A percentile compares a stretch with the other conserved stretches of the same genome.
Conservation (phyloP, 495 filamentous ascomycete genomes). For the Bryoglossum gracile region DNA sequence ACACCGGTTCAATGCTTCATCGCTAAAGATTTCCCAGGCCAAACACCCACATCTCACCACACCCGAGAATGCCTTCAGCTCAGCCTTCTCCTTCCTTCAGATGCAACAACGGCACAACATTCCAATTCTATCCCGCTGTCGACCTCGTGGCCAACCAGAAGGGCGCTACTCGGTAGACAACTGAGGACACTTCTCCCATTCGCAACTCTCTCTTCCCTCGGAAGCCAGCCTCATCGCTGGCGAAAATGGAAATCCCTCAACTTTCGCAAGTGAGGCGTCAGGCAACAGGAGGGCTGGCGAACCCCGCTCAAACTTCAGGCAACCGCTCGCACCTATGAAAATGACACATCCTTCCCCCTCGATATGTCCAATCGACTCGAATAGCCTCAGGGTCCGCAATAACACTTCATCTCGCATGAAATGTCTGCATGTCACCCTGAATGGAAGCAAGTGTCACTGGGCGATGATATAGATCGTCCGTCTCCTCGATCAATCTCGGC, state of each 20-base stretch:
- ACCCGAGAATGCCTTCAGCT: background rate
- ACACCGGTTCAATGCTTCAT: background rate
- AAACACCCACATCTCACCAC: background rate
- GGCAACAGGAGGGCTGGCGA: slow-evolving; percentile 11
- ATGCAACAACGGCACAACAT: background rate
- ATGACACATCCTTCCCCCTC: slow-evolving; percentile 3
- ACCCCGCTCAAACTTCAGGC: background rate
- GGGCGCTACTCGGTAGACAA: background rate
- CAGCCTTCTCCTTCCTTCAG: slow-evolving; percentile 1
- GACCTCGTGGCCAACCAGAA: background rate
- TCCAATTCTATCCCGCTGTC: background rate
- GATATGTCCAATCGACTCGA: slow-evolving; percentile 2
- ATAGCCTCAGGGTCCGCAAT: too few species aligned
- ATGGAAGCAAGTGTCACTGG: background rate
- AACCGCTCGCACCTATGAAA: slow-evolving; percentile 2
- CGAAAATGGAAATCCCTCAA: background rate
- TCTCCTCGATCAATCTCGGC: too few species aligned
- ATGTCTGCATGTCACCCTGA: background rate
- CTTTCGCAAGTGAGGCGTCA: slow-evolving; percentile 7
- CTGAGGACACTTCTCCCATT: too few species aligned
- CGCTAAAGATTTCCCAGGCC: background rate
- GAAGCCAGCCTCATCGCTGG: slow-evolving; percentile 3
- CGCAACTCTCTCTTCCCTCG: background rate
- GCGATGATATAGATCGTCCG: background rate
- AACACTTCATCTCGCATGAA: slow-evolving; percentile 10